Percentiles rank a stretch among this genome's conserved stretches.
Evolutionary conservation across 768 basidiomycete genomes (phyloP).

Genomic region (Hygrophorus pudorinus): DNA sequence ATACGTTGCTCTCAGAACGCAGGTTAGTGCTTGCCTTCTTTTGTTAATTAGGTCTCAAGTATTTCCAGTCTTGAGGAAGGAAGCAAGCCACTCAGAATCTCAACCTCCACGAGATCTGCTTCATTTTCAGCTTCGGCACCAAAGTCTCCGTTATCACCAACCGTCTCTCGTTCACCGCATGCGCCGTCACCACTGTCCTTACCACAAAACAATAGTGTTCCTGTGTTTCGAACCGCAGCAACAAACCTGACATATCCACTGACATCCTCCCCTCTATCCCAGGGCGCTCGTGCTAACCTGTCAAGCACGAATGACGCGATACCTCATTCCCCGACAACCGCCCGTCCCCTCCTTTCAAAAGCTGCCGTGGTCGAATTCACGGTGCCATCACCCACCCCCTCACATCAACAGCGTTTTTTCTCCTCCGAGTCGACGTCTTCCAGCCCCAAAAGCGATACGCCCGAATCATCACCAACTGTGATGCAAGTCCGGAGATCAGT

Average conservation of each 20-base stretch:
- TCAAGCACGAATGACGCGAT: too few species aligned
- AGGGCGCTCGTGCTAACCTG: too few species aligned
- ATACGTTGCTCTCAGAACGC: not conserved
- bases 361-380: too few species aligned
- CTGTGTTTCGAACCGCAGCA: slow-evolving; percentile 15
- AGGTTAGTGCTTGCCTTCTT: not conserved
- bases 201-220: slow-evolving; percentile 26
- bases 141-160: slow-evolving; percentile 12
- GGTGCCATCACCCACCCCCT: too few species aligned
- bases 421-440: slow-evolving; percentile 1
- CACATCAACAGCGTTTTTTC: slow-evolving; percentile 1
- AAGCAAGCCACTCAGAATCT: slow-evolving; percentile 12
- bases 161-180: slow-evolving; percentile 15
- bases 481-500: not conserved
- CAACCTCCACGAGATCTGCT: slow-evolving; percentile 4
- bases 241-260: slow-evolving; percentile 29
- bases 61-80: slow-evolving; percentile 19
- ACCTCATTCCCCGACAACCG: too few species aligned
- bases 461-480: not conserved
- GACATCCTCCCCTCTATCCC: slow-evolving; percentile 15
- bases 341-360: too few species aligned
- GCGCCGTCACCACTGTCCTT: slow-evolving; percentile 35
- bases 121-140: slow-evolving; percentile 11
- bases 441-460: not conserved
- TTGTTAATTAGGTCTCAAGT: not conserved